Evolutionary conservation across 2,329 filamentous ascomycete species (phyloP), one percentile per base, ranked within the genome.

Genomic region (Sordariomycetes sp.): DNA sequence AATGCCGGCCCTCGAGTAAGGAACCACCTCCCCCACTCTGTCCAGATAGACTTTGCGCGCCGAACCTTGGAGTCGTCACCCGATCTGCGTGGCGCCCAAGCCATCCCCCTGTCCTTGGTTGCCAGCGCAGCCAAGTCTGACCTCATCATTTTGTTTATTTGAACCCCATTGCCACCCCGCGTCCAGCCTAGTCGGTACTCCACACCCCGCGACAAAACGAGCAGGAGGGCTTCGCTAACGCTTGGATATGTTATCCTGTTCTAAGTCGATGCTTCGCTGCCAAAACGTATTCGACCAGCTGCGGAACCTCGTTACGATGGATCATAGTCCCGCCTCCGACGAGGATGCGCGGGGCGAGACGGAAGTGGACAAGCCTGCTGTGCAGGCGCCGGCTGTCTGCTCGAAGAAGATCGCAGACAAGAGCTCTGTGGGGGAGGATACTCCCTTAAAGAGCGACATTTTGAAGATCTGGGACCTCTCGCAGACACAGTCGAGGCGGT

Each of bases 1-100:
- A 58, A 65, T 67, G 65, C 63, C 67, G 55, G 59, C 60, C 20
- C 60, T 66, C 61, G 65, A 67, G 64, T 69, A 63, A 64, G 66
- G 62, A 50, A 52, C 32, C 54, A 22, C 13, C 13, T 50, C 22
- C 12, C n/a, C 4, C 36, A 42, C 20, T 48, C 22, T 50, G 10
- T 10, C 8, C n/a, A 1, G 10, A 24, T 24, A 50, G 20, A 50
- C 45, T 50, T 48, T 10, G 6, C 4, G 17, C n/a, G 45, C n/a
- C 20, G 22, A 22, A 12, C n/a, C n/a, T 50, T 22, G n/a, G n/a
- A 12, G 45, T 10, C 39, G 13, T 17, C 39, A 45, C 10, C 39
- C 36, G 39, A 15, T 17, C n/a, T 15, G 10, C 39, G 20, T 50
- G 45, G 45, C 45, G 20, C 8, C 45, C 20, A 24, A 50, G 45